Conservation (phyloP, 257 asterid genomes). For the Salvia splendens region DNA sequence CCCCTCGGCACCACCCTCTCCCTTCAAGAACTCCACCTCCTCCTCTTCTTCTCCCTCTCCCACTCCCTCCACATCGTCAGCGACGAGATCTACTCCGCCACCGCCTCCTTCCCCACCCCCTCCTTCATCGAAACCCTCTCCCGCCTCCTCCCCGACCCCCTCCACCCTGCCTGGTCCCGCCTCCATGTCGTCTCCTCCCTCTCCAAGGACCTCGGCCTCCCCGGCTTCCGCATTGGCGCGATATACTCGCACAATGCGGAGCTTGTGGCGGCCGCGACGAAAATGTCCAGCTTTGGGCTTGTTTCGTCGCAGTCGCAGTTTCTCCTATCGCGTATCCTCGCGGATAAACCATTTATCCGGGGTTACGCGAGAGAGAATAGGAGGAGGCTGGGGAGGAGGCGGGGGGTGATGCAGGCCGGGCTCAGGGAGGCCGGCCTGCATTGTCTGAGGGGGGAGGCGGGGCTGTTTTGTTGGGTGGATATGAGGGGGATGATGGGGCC, state of each 20-base stretch:
- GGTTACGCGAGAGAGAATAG: slow-evolving; percentile 21
- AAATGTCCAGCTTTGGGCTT: slow-evolving; percentile 51
- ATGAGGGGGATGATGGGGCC: slow-evolving; percentile 33
- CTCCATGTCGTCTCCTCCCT: slow-evolving; percentile 46
- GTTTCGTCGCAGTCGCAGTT: slow-evolving; percentile 44
- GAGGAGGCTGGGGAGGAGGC: slow-evolving; percentile 30
- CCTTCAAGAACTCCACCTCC: slow-evolving; percentile 38
- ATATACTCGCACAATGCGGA: slow-evolving; percentile 40
- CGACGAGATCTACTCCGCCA: slow-evolving; percentile 54
- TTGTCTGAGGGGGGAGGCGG: slow-evolving; percentile 43
- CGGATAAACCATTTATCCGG: slow-evolving; percentile 24
- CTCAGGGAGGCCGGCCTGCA: slow-evolving; percentile 30
- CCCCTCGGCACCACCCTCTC: slow-evolving; percentile 49
- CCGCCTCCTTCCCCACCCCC: slow-evolving; percentile 36
- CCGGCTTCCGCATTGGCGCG: slow-evolving; percentile 45
- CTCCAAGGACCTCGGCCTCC: slow-evolving; percentile 49
- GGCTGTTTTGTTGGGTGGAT: slow-evolving; percentile 46
- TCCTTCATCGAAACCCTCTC: slow-evolving; percentile 34
- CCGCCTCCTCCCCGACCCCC: neutral
- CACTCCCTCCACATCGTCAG: slow-evolving; percentile 45
- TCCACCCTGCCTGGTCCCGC: slow-evolving; percentile 26
- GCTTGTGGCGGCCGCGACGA: slow-evolving; percentile 37
- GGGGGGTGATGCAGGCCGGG: slow-evolving; percentile 27
- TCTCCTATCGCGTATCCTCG: slow-evolving; percentile 30
- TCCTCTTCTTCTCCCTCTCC: slow-evolving; percentile 40